A percentile compares a stretch with the other conserved stretches of the same genome.
phyloP scores from a whole-genome alignment of 1,139 yeast genomes.

The Suhomyces kunorum region DNA sequence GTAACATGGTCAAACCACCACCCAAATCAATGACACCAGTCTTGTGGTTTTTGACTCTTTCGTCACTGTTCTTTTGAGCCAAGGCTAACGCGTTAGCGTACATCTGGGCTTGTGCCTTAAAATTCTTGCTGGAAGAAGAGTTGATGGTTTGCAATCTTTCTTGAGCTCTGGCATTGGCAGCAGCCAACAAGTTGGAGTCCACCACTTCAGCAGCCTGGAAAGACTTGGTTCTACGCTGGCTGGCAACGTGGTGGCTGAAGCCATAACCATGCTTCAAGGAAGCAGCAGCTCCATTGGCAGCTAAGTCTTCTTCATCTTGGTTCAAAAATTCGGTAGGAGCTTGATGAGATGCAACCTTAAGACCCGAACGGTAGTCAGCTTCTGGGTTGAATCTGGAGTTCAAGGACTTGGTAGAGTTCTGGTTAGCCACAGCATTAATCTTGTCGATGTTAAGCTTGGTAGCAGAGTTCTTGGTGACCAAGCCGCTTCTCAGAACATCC shows the following conservation, averaged over 20 bases:
- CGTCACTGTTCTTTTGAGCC: slow-evolving; percentile 68
- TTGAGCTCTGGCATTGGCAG: slow-evolving; percentile 62
- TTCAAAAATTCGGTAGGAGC: slow-evolving; percentile 31
- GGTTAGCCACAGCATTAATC: slow-evolving; percentile 45
- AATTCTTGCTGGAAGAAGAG: slow-evolving; percentile 34
- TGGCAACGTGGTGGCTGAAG: slow-evolving; percentile 27
- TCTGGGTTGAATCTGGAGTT: slow-evolving; percentile 48
- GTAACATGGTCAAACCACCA: slow-evolving; percentile 82
- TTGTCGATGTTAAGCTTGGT: slow-evolving; percentile 40
- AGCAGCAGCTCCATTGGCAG: slow-evolving; percentile 45
- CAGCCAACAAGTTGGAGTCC: slow-evolving; percentile 57
- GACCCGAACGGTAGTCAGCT: slow-evolving; percentile 46
- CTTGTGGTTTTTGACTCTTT: slow-evolving; percentile 48
- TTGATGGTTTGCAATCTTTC: slow-evolving; percentile 47
- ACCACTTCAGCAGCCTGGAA: slow-evolving; percentile 48
- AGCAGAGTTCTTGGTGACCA: slow-evolving; percentile 36
- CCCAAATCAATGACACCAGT: slow-evolving; percentile 75
- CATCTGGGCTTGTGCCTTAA: slow-evolving; percentile 44
- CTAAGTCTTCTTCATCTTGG: slow-evolving; percentile 33
- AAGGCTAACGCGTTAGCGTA: slow-evolving; percentile 54
- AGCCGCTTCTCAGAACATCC: slow-evolving; percentile 46
- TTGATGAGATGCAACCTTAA: slow-evolving; percentile 21
- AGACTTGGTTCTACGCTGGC: slow-evolving; percentile 34
- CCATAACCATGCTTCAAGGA: slow-evolving; percentile 35
- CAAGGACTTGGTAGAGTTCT: slow-evolving; percentile 43